A percentile compares a stretch with the other conserved stretches of the same genome.
These are phyloP conservation scores for Dillenia suffruticosa DNA, from an alignment of 164 flowering plant genomes.

Conservation along the genomic window DNA sequence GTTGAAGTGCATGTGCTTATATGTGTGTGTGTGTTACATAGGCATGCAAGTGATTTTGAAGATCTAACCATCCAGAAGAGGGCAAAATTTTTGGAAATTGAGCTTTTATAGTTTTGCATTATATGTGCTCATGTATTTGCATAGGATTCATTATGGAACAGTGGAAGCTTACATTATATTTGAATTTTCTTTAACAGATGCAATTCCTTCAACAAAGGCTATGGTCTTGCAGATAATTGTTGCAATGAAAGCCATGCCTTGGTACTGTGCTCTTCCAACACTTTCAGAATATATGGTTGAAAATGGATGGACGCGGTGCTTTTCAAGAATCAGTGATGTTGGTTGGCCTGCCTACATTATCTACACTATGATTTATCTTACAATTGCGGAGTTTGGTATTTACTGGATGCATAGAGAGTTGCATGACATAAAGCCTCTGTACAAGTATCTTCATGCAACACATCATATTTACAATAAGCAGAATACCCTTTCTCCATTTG, in stretches of 20 bases:
- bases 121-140: not conserved
- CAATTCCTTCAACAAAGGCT: slow-evolving; percentile 76
- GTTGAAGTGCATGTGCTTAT: too few relatives aligned
- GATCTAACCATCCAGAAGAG: not conserved
- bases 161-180: not conserved
- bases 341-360: slow-evolving; percentile 55
- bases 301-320: slow-evolving; percentile 86
- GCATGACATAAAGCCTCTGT: slow-evolving; percentile 93
- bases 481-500: slow-evolving; percentile 94
- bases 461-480: slow-evolving; percentile 98
- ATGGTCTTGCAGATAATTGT: slow-evolving; percentile 82
- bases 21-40: too few relatives aligned
- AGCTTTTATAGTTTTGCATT: too few relatives aligned
- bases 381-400: slow-evolving; percentile 80
- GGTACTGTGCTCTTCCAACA: slow-evolving; percentile 72
- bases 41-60: too few relatives aligned
- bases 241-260: slow-evolving; percentile 98
- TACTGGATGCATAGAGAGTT: slow-evolving; percentile 96
- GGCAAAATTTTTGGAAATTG: not conserved
- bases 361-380: slow-evolving; percentile 48
- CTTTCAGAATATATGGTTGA: slow-evolving; percentile 89
- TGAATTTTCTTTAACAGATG: slow-evolving; percentile 47
- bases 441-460: slow-evolving; percentile 93
- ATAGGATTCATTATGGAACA: not conserved
- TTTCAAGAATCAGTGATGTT: slow-evolving; percentile 59